These are phyloP conservation scores for Leishmania amazonensis DNA, from an alignment of 208 protist species.

Conservation along the genomic window DNA sequence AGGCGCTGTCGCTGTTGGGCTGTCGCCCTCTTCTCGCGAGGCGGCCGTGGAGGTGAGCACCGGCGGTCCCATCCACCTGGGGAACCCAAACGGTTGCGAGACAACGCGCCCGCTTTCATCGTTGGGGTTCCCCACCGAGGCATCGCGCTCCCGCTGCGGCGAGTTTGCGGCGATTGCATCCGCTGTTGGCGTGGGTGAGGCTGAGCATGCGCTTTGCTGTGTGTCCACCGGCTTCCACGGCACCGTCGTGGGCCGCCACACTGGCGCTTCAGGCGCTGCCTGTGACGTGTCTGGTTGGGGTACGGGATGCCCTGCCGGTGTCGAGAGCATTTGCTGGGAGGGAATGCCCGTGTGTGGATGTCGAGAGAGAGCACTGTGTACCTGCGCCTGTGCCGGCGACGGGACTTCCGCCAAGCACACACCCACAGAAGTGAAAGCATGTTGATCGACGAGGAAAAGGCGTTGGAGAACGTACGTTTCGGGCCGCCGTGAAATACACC, in stretches of 20 bases:
- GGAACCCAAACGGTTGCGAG: not conserved
- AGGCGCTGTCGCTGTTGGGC: not conserved
- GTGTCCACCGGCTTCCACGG: constrained; percentile 21
- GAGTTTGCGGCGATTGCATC: not conserved
- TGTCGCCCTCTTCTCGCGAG: not conserved
- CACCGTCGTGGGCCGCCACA: constrained; percentile 24
- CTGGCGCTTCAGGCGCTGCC: constrained; percentile 5
- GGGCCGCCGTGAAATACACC: not conserved
- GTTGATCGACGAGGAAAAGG: not conserved
- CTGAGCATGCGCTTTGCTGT: not conserved
- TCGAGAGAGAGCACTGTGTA: not conserved
- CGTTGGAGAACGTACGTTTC: not conserved
- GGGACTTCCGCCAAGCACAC: not conserved
- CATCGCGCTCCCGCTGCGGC: not conserved
- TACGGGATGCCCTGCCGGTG: not conserved
- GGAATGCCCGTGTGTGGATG: not conserved
- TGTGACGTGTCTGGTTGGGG: not conserved
- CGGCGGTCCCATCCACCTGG: constrained; percentile 19
- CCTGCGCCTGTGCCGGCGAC: not conserved
- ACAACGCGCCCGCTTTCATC: not conserved
- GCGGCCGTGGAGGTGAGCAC: constrained; percentile 8
- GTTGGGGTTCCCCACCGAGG: not conserved
- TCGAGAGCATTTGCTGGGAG: not conserved
- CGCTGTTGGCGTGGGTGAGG: too few species aligned
- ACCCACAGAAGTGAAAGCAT: not conserved